A percentile compares a stretch with the other conserved stretches of the same genome.
Conservation (phyloP, 2,329 filamentous ascomycete genomes). For the Emericellopsis cladophorae region DNA sequence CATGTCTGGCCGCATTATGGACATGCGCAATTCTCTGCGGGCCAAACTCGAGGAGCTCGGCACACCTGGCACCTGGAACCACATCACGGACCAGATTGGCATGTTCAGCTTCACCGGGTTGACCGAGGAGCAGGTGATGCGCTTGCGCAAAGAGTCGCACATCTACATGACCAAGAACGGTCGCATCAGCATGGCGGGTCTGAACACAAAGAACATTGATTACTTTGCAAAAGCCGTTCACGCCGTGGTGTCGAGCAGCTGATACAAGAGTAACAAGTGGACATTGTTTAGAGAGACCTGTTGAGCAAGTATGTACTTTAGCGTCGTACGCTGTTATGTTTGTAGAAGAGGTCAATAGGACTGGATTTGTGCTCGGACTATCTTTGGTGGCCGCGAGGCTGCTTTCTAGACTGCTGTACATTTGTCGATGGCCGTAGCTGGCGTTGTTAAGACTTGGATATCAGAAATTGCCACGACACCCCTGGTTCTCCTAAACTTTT, state of each 20-base stretch:
- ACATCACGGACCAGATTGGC: conserved; percentile 97
- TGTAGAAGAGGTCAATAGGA: too few relatives aligned
- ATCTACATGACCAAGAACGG: conserved; percentile 97
- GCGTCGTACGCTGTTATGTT: too few relatives aligned
- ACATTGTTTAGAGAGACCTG: too few relatives aligned
- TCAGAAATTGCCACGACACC: too few relatives aligned
- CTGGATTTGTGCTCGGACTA: too few relatives aligned
- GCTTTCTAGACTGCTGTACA: too few relatives aligned
- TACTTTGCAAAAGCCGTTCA: conserved; percentile 88
- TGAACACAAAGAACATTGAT: conserved; percentile 84
- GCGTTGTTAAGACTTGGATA: too few relatives aligned
- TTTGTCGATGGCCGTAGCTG: too few relatives aligned
- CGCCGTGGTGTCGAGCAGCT: conserved; percentile 48
- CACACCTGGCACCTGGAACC: conserved; percentile 87
- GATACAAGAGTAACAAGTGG: not conserved
- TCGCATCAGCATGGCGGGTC: conserved; percentile 94
- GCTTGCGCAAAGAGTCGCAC: conserved; percentile 57
- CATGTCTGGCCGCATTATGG: conserved; percentile 91
- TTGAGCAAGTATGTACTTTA: too few relatives aligned
- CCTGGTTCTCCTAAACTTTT: too few relatives aligned
- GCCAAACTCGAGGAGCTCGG: conserved; percentile 70
- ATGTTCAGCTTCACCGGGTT: conserved; percentile 96
- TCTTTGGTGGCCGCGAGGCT: too few relatives aligned
- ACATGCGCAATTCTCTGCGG: conserved; percentile 73
- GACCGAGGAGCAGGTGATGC: conserved; percentile 58